Conservation (phyloP, 192 early-diverging fungal species). For the Helicostylum pulchrum region DNA sequence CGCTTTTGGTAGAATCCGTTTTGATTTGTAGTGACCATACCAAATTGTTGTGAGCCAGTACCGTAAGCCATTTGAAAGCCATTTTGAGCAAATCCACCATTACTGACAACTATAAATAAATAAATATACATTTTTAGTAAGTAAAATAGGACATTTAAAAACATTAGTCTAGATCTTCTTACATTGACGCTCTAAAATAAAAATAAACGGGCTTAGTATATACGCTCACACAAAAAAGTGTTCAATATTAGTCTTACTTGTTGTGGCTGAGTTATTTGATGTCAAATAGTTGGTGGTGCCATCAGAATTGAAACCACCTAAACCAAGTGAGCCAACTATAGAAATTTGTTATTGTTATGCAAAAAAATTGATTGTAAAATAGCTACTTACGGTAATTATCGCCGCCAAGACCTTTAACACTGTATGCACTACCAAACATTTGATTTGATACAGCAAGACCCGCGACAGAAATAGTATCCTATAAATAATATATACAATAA, state of each 20-base stretch:
- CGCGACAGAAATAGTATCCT: conserved; percentile 29
- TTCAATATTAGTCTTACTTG: not conserved
- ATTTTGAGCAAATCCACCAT: conserved; percentile 24
- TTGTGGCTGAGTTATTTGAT: conserved; percentile 14
- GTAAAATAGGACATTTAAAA: not conserved
- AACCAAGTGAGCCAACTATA: conserved; percentile 25
- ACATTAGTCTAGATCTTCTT: conserved; percentile 7
- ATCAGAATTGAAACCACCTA: conserved; percentile 23
- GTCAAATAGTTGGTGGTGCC: conserved; percentile 20
- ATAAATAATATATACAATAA: conserved; percentile 11
- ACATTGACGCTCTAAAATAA: conserved; percentile 24
- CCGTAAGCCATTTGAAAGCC: conserved; percentile 15
- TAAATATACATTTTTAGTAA: not conserved
- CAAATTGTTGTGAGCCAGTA: conserved; percentile 20
- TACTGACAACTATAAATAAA: conserved; percentile 14
- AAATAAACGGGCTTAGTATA: conserved; percentile 8
- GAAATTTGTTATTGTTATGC: not conserved
- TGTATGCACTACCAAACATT: conserved; percentile 24
- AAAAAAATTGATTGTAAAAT: not conserved
- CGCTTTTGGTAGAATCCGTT: conserved; percentile 22
- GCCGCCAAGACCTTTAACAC: conserved; percentile 17
- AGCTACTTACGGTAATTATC: conserved; percentile 7
- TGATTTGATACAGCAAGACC: conserved; percentile 20
- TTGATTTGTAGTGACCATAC: not conserved
- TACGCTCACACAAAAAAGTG: no score